These are phyloP conservation scores for Talaromyces sp. DNA, from an alignment of 2,329 filamentous ascomycete genomes.

Conservation along the genomic window DNA sequence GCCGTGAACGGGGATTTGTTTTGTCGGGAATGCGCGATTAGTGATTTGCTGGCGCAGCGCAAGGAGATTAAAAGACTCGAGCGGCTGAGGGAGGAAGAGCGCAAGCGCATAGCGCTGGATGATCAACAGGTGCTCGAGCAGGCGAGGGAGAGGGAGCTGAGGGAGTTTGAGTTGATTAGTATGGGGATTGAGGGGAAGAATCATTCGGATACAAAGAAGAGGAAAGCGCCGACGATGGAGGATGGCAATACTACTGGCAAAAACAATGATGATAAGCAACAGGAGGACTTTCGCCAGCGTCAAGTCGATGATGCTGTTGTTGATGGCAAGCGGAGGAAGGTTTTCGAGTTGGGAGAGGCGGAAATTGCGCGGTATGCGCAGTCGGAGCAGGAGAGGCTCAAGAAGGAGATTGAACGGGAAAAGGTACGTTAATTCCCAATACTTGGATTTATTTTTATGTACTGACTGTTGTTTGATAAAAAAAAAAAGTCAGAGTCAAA, in stretches of 20 bases:
- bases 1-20: slow-evolving; percentile 76
- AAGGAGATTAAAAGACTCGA: slow-evolving; percentile 84
- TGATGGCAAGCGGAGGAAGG: slow-evolving; percentile 60
- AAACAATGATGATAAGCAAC: slow-evolving; percentile 3
- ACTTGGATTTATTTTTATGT: neutral
- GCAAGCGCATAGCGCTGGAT: slow-evolving; percentile 58
- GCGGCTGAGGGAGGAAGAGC: slow-evolving; percentile 57
- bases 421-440: slow-evolving; percentile 44
- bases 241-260: neutral
- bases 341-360: slow-evolving; percentile 73
- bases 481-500: slow-evolving; percentile 49
- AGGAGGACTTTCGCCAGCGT: slow-evolving; percentile 24
- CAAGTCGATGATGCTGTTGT: slow-evolving; percentile 37
- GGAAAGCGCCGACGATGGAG: slow-evolving; percentile 25
- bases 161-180: slow-evolving; percentile 80
- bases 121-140: slow-evolving; percentile 61
- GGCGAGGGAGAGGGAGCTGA: slow-evolving; percentile 62
- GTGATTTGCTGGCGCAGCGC: slow-evolving; percentile 83
- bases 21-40: slow-evolving; percentile 88
- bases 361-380: slow-evolving; percentile 66
- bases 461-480: neutral
- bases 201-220: slow-evolving; percentile 14
- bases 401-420: slow-evolving; percentile 66
- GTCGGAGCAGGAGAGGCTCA: slow-evolving; percentile 65
- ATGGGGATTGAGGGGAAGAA: slow-evolving; percentile 52